These are phyloP conservation scores for Bipolaris sorokiniana DNA, from an alignment of 2,329 filamentous ascomycete genomes.

Conservation along the genomic window DNA sequence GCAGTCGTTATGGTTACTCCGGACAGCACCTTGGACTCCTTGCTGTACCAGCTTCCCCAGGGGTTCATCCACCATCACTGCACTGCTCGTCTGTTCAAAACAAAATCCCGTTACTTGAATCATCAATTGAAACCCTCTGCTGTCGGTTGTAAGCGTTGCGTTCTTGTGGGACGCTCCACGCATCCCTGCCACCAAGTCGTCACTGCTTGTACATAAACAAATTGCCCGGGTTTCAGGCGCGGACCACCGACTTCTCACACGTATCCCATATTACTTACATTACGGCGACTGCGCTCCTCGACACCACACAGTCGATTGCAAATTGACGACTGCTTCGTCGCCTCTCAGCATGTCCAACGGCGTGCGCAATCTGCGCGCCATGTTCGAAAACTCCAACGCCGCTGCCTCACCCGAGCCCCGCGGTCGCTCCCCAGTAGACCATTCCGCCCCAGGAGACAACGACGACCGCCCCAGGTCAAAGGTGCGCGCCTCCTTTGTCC, in stretches of 20 bases:
- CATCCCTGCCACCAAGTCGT: conserved; percentile 26
- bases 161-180: conserved; percentile 14
- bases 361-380: conserved; percentile 57
- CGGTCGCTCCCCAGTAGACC: conserved; percentile 52
- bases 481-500: conserved; percentile 57
- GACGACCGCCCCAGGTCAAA: conserved; percentile 51
- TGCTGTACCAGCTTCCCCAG: conserved; percentile 12
- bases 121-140: conserved; percentile 7
- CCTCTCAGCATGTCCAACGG: conserved; percentile 56
- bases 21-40: conserved; percentile 19
- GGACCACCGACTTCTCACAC: conserved; percentile 37
- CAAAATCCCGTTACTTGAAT: not conserved
- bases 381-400: conserved; percentile 54
- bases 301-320: conserved; percentile 22
- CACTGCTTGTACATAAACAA: conserved; percentile 33
- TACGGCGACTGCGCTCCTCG: conserved; percentile 14
- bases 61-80: conserved; percentile 15
- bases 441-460: conserved; percentile 34
- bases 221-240: conserved; percentile 30
- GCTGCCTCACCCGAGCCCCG: conserved; percentile 51
- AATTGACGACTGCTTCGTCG: conserved; percentile 34
- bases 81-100: conserved; percentile 1
- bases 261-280: conserved; percentile 21
- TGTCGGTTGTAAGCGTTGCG: conserved; percentile 29
- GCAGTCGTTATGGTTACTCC: conserved; percentile 24